Percentiles rank a stretch among this genome's conserved stretches.
phyloP scores from a whole-genome alignment of 441 rosid species.

The Geranium incanum region DNA sequence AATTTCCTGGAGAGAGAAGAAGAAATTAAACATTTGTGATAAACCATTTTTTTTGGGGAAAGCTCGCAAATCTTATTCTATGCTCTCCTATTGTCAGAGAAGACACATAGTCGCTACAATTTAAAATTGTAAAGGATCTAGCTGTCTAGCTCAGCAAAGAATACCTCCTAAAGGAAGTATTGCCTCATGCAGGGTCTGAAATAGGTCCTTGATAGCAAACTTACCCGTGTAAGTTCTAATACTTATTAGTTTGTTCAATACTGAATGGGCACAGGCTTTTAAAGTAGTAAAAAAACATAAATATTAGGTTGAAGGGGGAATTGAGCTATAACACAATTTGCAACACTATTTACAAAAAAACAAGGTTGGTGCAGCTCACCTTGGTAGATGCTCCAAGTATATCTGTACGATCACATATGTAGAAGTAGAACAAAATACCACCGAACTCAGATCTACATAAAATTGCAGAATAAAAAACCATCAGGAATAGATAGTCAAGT shows the following conservation, averaged over 20 bases:
- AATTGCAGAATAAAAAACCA: constrained; percentile 14
- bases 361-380: constrained; percentile 36
- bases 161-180: neutral
- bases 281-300: neutral
- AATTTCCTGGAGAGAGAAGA: neutral
- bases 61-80: neutral
- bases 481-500: constrained; percentile 2
- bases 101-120: neutral
- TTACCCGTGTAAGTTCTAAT: neutral
- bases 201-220: neutral
- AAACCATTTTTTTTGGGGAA: neutral
- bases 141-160: neutral
- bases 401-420: constrained; percentile 68
- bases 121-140: neutral
- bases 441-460: constrained; percentile 83
- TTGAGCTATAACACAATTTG: constrained; percentile 9
- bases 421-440: constrained; percentile 61
- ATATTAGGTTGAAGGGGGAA: neutral
- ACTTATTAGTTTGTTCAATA: no score
- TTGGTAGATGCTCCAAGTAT: constrained; percentile 69
- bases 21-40: neutral
- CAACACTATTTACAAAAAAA: constrained; percentile 6
- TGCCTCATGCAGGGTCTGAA: neutral
- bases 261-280: neutral
- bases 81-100: neutral